Percentiles rank a stretch among this genome's conserved stretches.
Conservation (phyloP, 2,329 filamentous ascomycete genomes). For the Sporothrix luriei region DNA sequence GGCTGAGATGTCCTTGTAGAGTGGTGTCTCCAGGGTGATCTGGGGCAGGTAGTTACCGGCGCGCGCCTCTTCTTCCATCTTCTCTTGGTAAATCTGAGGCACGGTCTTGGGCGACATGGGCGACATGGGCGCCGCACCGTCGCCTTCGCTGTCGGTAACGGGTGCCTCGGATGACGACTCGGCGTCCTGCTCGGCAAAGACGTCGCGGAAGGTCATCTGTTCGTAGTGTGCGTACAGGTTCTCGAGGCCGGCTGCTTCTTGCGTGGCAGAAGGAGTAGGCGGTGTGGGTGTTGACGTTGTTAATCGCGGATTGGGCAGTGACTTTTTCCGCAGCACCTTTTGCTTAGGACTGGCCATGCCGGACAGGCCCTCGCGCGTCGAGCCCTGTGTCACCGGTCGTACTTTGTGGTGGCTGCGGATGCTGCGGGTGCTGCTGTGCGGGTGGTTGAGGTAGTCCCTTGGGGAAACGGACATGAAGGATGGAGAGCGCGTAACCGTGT, state of each 20-base stretch:
- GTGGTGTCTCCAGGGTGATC: neutral
- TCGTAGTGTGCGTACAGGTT: slow-evolving; percentile 63
- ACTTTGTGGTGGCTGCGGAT: slow-evolving; percentile 40
- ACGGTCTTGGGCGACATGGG: neutral
- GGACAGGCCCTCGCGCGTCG: slow-evolving; percentile 35
- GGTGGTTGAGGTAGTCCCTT: slow-evolving; percentile 37
- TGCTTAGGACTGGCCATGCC: slow-evolving; percentile 12
- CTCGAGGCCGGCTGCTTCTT: slow-evolving; percentile 45
- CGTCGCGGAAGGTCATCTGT: slow-evolving; percentile 55
- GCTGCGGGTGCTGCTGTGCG: slow-evolving; percentile 38
- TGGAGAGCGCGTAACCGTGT: slow-evolving; percentile 48
- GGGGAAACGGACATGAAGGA: slow-evolving; percentile 48
- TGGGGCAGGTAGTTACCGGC: neutral
- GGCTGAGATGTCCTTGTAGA: slow-evolving; percentile 30
- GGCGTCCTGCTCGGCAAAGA: slow-evolving; percentile 39
- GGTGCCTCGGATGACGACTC: slow-evolving; percentile 1
- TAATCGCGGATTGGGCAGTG: slow-evolving; percentile 8
- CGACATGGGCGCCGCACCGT: neutral
- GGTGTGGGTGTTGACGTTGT: neutral
- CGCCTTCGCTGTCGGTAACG: neutral
- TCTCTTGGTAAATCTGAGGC: slow-evolving; percentile 8
- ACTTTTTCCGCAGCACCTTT: slow-evolving; percentile 14
- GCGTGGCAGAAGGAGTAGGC: slow-evolving; percentile 14
- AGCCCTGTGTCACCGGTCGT: slow-evolving; percentile 45
- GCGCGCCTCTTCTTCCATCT: neutral